phyloP scores from a whole-genome alignment of 169 alveolate genomes.

The Plasmodium vivax region DNA sequence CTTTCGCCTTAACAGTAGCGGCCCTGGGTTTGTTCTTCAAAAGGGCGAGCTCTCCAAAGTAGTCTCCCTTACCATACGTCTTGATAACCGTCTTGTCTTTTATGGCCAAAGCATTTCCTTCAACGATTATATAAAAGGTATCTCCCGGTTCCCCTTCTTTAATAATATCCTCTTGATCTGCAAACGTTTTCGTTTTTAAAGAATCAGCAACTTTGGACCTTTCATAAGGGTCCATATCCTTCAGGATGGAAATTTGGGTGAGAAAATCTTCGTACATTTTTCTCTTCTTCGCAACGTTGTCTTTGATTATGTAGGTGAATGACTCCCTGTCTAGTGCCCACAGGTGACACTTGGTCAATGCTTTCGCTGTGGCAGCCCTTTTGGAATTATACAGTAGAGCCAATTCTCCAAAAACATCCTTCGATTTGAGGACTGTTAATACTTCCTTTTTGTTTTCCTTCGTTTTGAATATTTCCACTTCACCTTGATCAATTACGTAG shows the following conservation, averaged over 20 bases:
- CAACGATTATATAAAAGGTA: conserved; percentile 91
- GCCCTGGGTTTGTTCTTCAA: conserved; percentile 95
- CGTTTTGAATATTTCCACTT: conserved; percentile 89
- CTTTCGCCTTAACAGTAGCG: conserved; percentile 93
- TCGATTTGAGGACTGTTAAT: conserved; percentile 87
- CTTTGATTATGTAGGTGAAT: conserved; percentile 95
- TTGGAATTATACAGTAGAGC: conserved; percentile 96
- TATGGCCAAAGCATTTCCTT: conserved; percentile 95
- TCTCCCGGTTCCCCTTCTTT: conserved; percentile 96
- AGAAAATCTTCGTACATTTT: conserved; percentile 93
- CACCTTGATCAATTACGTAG: conserved; percentile 93
- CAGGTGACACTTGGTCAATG: conserved; percentile 89
- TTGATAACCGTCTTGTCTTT: conserved; percentile 90
- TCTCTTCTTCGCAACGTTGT: conserved; percentile 94
- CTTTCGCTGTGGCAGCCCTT: conserved; percentile 96
- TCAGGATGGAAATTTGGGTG: conserved; percentile 89
- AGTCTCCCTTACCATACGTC: conserved; percentile 91
- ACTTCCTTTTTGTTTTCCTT: conserved; percentile 83
- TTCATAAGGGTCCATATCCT: conserved; percentile 94
- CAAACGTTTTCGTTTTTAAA: conserved; percentile 86
- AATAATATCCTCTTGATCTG: conserved; percentile 91
- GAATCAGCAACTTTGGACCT: conserved; percentile 94
- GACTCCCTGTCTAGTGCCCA: conserved; percentile 95
- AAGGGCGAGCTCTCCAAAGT: conserved; percentile 98
- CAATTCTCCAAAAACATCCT: conserved; percentile 97